Base-by-base conservation (phyloP, 192 early-diverging fungal genomes). In the Backusella mclennaniae region DNA sequence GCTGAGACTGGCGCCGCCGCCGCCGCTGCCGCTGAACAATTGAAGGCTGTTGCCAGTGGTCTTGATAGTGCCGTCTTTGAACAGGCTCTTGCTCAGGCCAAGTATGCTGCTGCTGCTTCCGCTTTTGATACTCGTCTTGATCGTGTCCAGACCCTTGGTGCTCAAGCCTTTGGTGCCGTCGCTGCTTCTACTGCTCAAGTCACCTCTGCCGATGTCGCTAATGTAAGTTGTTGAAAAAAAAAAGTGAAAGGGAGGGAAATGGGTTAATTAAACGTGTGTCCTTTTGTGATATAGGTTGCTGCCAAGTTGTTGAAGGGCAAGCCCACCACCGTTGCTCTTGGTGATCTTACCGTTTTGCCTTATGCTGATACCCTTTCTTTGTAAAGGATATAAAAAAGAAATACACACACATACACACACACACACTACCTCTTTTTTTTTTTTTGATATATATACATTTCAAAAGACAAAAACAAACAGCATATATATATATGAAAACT, bases 241-340 rank as follows among this genome's bases (percentile, higher is more conserved):
- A 33, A 33, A 33, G 33, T 33, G 31, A 4, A 31, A 6, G 3
- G 17, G 12, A 19, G 1, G 15, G 14, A 31, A 11, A 11, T n/a
- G 49, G 17, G 4, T 6, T 17, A n/a, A 56, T 23, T 11, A 23
- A 56, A 35, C 35, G 6, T 52, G 38, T 31, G 31, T 31, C 2
- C 2, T 31, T 31, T 33, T 33, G 33, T 39, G 11, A 39, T 12
- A 21, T 73, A 92, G 84, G 85, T 85, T 70, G 90, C 92, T 35
- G 82, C 92, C 80, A 82, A 86, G 66, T 77, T 92, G 39, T 79
- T 93, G 75, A 80, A 88, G 49, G 85, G 89, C 80, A 93, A 91
- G 84, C 87, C 95, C 44, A 93, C 92, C 46, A 87, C 91, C 71
- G 93, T 96, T 63, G 91, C 93, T 66, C 82, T 90, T 69, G 95